A percentile compares a stretch with the other conserved stretches of the same genome.
Conservation (phyloP, 2,329 filamentous ascomycete species). For the Talaromyces sp. region DNA sequence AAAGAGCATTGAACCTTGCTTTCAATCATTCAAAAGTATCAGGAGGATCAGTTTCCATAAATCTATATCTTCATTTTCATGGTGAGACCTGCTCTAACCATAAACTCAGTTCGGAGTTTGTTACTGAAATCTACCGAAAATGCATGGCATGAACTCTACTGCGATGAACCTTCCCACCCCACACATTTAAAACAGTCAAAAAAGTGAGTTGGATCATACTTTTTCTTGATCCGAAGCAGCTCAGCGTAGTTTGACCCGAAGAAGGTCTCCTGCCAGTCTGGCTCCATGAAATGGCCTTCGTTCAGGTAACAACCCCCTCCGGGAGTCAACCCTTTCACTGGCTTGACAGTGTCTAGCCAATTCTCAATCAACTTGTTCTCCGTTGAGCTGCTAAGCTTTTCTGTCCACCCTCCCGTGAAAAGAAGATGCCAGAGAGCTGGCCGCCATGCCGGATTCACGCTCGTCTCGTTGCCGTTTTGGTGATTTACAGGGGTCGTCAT, state of each 20-base stretch:
- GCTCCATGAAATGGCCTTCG: conserved; percentile 21
- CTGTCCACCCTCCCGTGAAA: conserved; percentile 5
- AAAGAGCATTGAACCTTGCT: too few relatives aligned
- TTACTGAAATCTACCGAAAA: too few relatives aligned
- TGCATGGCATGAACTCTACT: too few relatives aligned
- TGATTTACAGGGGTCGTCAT: conserved; percentile 8
- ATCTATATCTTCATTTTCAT: too few relatives aligned
- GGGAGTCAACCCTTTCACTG: conserved; percentile 22
- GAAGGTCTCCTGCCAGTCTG: conserved; percentile 24
- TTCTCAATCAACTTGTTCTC: neutral
- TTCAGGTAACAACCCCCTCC: conserved; percentile 21
- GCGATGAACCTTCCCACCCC: conserved; percentile 19
- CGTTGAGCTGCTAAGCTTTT: neutral
- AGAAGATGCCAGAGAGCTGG: conserved; percentile 11
- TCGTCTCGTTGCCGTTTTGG: neutral
- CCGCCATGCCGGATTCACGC: conserved; percentile 9
- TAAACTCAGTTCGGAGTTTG: too few relatives aligned
- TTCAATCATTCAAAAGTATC: too few relatives aligned
- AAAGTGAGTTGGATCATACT: conserved; percentile 29
- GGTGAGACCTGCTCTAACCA: too few relatives aligned
- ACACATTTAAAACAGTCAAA: conserved; percentile 20
- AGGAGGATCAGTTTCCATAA: too few relatives aligned
- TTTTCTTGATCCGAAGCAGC: conserved; percentile 29
- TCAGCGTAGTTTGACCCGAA: conserved; percentile 28
- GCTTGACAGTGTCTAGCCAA: conserved; percentile 10